Base-by-base conservation (phyloP, 75 land plant genomes). In the Cunninghamia lanceolata region DNA sequence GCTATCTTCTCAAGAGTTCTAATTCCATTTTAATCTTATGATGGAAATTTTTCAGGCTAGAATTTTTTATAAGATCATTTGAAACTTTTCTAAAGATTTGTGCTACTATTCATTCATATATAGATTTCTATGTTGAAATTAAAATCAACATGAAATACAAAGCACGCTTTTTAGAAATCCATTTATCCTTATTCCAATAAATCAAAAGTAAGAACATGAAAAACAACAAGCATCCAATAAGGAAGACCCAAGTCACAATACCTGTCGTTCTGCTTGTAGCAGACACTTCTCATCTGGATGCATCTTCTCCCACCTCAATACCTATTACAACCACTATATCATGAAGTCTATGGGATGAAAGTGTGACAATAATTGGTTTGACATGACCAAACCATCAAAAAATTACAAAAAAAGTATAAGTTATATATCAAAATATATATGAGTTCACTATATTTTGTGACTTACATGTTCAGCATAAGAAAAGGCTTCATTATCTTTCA, bases 391-490 rank as follows among this genome's bases (percentile, higher is more conserved):
- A 63, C 47, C 35, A 9, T 43, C 35, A 28, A 19, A 30, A 14
- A 43, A 43, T 74, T 71, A 38, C 17, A 36, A 30, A 85, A 50
- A 73, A 53, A 19, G 7, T 14, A 47, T 21, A 17, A 73, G 73
- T 53, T 15, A 82, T 38, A 54, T 16, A 88, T 59, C 40, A 40
- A 84, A 80, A 43, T 40, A 56, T 8, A 1, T 74, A 16, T 76
- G 9, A 14, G 43, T n/a, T n/a, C 39, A 84, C 36, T 14, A 30
- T 47, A 36, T 34, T 81, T 28, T 35, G 30, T 47, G 82, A 84
- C 97, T 92, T 90, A 97, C 99, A 87, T 95, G 90, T 84, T 91
- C 84, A 83, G 99, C 99, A 94, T 91, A 97, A 4, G 88, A 86
- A 84, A 94, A 85, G 68, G 99, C 99, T 79, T 95, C 96, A 71